Evolutionary conservation across 495 filamentous ascomycete species (phyloP).

Genomic region (Penicillium subrubescens): DNA sequence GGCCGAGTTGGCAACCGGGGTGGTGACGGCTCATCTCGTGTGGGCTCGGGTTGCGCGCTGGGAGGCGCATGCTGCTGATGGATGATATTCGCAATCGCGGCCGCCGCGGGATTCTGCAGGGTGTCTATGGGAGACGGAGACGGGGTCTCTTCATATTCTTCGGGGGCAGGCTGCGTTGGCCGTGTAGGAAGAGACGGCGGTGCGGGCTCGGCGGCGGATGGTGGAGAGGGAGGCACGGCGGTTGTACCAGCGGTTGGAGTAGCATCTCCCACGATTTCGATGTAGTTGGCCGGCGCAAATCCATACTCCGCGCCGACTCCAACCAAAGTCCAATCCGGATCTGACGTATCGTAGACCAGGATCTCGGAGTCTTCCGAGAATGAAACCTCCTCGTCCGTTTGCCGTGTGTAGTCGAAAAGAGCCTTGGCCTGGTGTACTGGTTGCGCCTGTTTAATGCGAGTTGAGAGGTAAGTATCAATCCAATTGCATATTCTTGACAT

Average conservation of each 20-base stretch:
- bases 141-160: slow-evolving; percentile 27
- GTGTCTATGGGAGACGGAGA: slow-evolving; percentile 36
- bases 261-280: slow-evolving; percentile 60
- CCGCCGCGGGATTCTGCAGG: slow-evolving; percentile 67
- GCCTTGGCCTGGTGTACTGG: slow-evolving; percentile 76
- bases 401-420: slow-evolving; percentile 92
- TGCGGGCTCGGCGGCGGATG: slow-evolving; percentile 28
- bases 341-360: slow-evolving; percentile 83
- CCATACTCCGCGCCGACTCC: slow-evolving; percentile 84
- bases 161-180: slow-evolving; percentile 28
- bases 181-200: slow-evolving; percentile 46
- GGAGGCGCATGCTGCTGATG: slow-evolving; percentile 51
- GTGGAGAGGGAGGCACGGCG: slow-evolving; percentile 31
- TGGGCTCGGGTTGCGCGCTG: slow-evolving; percentile 29
- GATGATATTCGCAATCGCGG: slow-evolving; percentile 71
- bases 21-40: slow-evolving; percentile 39
- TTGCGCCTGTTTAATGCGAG: slow-evolving; percentile 57
- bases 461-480: slow-evolving; percentile 20
- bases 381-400: slow-evolving; percentile 97
- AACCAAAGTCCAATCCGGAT: slow-evolving; percentile 96
- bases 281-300: slow-evolving; percentile 97
- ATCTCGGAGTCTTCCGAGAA: slow-evolving; percentile 88
- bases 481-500: background rate
- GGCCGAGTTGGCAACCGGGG: slow-evolving; percentile 46
- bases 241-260: slow-evolving; percentile 24